Base-by-base conservation (phyloP, 768 basidiomycete genomes). In the Inosperma sp. region DNA sequence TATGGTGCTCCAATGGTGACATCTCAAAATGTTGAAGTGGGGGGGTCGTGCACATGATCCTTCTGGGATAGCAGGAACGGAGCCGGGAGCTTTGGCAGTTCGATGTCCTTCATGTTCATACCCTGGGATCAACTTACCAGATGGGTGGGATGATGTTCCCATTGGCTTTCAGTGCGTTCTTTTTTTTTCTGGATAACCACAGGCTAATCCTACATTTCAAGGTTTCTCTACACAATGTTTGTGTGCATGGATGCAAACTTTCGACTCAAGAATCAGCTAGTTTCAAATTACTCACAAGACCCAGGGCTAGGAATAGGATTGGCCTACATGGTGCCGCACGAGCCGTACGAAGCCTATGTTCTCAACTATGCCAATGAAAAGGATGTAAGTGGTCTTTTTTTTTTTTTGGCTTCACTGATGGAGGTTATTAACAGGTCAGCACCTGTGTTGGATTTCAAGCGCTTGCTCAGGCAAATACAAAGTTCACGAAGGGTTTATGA, bases 21-120 rank as follows among this genome's bases (percentile, higher is more conserved):
- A 67, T 37, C 43, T 69, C 4, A 54, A 59, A 35, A 55, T 62
- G 56, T 52, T 69, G 22, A 63, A 65, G 42, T 42, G 62, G 0
- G 59, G 53, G 0, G 67, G 65, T 0, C 33, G 60, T 6, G 63
- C 57, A 1, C 60, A 68, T 40, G 54, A 61, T 41, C 31, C 43
- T 3, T 21, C 9, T 0, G 64, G 68, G 0, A 51, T 56, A 4
- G 27, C 13, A 3, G 53, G 25, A 7, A 68, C 66, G 1, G 30
- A 31, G 10, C 51, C 51, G 12, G 67, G 72, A 1, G 57, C 59
- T 44, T 54, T 66, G 3, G 64, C 64, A 0, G 52, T 71, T 1
- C 44, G 42, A 3, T 72, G 69, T 42, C 68, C 67, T 2, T 67
- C 67, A 1, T 73, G 72, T 46, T 71, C 69, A 0, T 62, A 62